Evolutionary conservation across 192 early-diverging fungal species (phyloP).

Genomic region (Dissophora globulifera): DNA sequence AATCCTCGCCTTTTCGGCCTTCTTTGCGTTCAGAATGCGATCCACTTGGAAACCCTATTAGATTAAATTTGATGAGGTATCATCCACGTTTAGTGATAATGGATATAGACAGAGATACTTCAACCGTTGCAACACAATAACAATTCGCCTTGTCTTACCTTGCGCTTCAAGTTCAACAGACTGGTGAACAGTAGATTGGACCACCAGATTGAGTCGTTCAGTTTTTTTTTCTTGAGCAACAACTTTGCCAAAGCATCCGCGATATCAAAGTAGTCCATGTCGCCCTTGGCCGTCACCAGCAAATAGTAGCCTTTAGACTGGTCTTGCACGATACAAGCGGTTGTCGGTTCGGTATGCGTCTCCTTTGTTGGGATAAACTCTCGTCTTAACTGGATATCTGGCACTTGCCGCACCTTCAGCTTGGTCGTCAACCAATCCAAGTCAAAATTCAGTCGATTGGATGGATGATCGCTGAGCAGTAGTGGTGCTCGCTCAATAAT

Average conservation of each 20-base stretch:
- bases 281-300: slow-evolving; percentile 53
- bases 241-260: slow-evolving; percentile 75
- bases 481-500: slow-evolving; percentile 83
- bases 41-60: slow-evolving; percentile 63
- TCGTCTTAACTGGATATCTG: slow-evolving; percentile 71
- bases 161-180: slow-evolving; percentile 72
- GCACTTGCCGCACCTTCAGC: slow-evolving; percentile 74
- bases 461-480: slow-evolving; percentile 73
- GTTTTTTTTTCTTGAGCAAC: slow-evolving; percentile 70
- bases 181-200: slow-evolving; percentile 78
- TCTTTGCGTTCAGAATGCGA: slow-evolving; percentile 63
- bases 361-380: slow-evolving; percentile 55
- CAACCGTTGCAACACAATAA: too few relatives aligned
- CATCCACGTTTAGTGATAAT: too few relatives aligned
- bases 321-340: slow-evolving; percentile 64
- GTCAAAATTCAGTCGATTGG: slow-evolving; percentile 57
- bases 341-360: slow-evolving; percentile 64
- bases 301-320: slow-evolving; percentile 53
- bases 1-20: slow-evolving; percentile 32
- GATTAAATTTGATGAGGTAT: too few relatives aligned
- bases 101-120: too few relatives aligned
- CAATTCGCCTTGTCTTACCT: slow-evolving; percentile 48
- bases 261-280: slow-evolving; percentile 86
- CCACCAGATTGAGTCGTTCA: slow-evolving; percentile 84
- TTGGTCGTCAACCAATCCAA: slow-evolving; percentile 66